Base-by-base conservation (phyloP, 1,139 yeast species). In the Saccharomyces hybrid region DNA sequence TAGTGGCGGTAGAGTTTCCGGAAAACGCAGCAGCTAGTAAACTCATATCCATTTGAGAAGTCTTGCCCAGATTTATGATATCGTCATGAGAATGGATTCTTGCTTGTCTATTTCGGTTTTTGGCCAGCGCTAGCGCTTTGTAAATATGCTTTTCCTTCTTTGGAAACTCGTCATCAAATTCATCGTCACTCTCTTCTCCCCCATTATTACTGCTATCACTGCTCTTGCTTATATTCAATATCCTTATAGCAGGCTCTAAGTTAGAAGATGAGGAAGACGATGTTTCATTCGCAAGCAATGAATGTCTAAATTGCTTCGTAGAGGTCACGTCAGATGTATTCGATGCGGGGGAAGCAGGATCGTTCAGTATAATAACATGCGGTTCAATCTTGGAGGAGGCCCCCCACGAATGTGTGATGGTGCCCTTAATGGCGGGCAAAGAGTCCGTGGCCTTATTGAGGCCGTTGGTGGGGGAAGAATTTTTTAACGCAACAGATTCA, bases 361-460 rank as follows among this genome's bases (percentile, higher is more conserved):
- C 53, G 53, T 68, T 67, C 50, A 68, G 56, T 27, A 62, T 55
- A 25, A 68, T 68, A 1, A 68, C 64, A 32, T 51, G 28, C 46
- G 61, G 57, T 14, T 61, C 59, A 7, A 62, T 52, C 42, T 61
- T 56, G 16, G 57, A 31, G 46, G 56, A 20, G 23, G 4, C 53
- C 1, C 76, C 76, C 76, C 76, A 73, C 42, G 72, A 72, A 57
- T 73, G 76, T 8, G 71, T 71, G 31, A 73, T 62, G 3, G 76
- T 73, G 0, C 76, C 76, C 31, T 66, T 67, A 5, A 73, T 73
- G 0, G 71, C 65, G 1, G 74, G 73, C 5, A 60, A 51, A 5
- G 63, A 60, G 38, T 32, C 38, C 14, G 38, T 32, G 38, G 38
- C 38, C 14, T 32, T 32, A 32, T 32, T 32, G 14, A 32, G 38